Base-by-base conservation (phyloP, 352 stramenopile species). In the Pilasporangium apinafurcum region DNA sequence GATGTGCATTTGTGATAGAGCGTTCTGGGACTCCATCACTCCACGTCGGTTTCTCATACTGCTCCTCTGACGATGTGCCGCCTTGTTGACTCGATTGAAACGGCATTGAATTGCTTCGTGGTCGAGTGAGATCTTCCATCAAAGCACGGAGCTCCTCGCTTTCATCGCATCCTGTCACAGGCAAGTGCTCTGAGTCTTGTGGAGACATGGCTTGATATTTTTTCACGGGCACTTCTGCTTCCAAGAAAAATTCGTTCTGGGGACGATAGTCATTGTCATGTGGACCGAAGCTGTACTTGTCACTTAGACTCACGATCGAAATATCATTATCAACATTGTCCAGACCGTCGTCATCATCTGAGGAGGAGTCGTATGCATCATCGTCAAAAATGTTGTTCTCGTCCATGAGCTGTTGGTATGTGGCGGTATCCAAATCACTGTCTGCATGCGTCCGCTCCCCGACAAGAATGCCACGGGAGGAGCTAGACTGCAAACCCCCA, bases 41-140 rank as follows among this genome's bases (percentile, higher is more conserved):
- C 65, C 66, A 81, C 21, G 62, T 70, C 0, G 71, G 69, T 27
- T 78, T 75, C 1, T 62, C 50, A 7, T 48, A 58, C 12, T 61
- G 27, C 18, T 83, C 68, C 12, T 62, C 51, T 5, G 58, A 68
- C 17, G 61, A 63, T 13, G 56, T 44, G 0, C 62, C 59, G 16
- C 62, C 52, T 37, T 59, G 62, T 33, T 78, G 59, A 9, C 51
- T 56, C 17, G 61, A 65, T 17, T 65, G 54, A 41, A 83, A 76
- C 4, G 76, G 76, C 16, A 75, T 29, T 26, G 76, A 88, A 31
- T 58, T 77, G 43, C 76, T 88, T 8, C 76, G 72, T 21, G 70
- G 76, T 13, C 72, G 72, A n/a, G 62, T 64, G 16, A 88, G 58
- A 10, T 63, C 66, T 33, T 75, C 69, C 67, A 84, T 79, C 5